Evolutionary conservation across 495 filamentous ascomycete species (phyloP), one percentile per base, ranked within the genome.

Genomic region (Tuber umbilicatum): DNA sequence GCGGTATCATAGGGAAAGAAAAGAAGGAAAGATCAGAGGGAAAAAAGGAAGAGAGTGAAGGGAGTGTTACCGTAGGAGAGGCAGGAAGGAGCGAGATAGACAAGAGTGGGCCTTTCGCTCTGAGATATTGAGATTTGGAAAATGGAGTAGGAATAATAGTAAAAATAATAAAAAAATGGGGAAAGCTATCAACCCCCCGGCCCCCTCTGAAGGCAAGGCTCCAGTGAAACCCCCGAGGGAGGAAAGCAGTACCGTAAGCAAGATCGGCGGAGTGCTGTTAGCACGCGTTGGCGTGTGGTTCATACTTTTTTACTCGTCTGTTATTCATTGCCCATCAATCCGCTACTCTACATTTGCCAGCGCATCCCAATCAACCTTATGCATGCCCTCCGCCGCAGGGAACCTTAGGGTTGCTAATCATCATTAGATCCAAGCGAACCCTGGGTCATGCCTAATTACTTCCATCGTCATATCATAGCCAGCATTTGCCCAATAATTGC

Each of bases 351-450:
- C 75, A 74, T 60, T 42, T 78, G 77, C 77, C 76, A 78, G 41
- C 75, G 75, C 75, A 76, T 76, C 75, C 75, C 75, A 76, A 76
- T 76, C 75, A 76, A 40, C 72, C 70, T 64, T 31, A 10, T 76
- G 75, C 75, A 76, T 76, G 55, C 43, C 73, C 75, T 74, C 73
- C 55, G 77, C 75, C 76, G 75, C 67, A 77, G 68, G 70, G 47
- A 77, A 71, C 45, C 77, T 78, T 70, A 77, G 70, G 68, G 71
- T 78, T 78, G 74, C 74, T 79, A 78, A 79, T 78, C 77, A 74
- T 74, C 73, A 73, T 77, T 77, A 74, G 72, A 45, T 69, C 71
- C 75, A 68, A 69, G 76, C 74, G 47, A 77, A 77, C 71, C 76
- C 74, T 70, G 76, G 76, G 70, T 73, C 76, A 68, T 78, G 68